Percentiles rank a stretch among this genome's conserved stretches.
Evolutionary conservation across 345 rosid species (phyloP).

Genomic region (Orychophragmus violaceus): DNA sequence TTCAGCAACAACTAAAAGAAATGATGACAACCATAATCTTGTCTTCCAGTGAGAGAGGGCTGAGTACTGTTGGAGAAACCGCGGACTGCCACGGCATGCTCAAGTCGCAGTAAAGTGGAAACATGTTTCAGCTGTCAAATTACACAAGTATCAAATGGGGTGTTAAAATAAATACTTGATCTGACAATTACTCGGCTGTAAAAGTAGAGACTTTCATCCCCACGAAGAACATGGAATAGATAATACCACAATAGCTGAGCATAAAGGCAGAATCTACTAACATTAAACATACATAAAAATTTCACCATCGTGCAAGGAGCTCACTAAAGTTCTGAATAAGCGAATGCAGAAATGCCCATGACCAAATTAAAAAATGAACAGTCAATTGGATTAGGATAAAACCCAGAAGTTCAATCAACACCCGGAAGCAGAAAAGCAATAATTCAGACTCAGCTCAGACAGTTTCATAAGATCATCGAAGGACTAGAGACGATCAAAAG

Average conservation of each 20-base stretch:
- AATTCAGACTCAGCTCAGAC: neutral
- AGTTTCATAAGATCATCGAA: neutral
- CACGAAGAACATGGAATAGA: neutral
- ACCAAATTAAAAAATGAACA: neutral
- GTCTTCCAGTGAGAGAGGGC: conserved; percentile 34
- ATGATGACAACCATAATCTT: neutral
- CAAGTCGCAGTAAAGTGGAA: conserved; percentile 42
- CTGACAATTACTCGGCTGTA: neutral
- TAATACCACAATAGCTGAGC: neutral
- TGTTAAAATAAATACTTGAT: neutral
- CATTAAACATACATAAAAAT: neutral
- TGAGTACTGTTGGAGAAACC: conserved; percentile 51
- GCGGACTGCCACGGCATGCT: conserved; percentile 44
- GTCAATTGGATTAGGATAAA: neutral
- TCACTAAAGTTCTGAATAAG: neutral
- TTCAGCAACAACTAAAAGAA: neutral
- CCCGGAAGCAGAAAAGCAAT: neutral
- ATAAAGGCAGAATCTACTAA: neutral
- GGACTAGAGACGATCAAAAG: neutral
- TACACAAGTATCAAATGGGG: neutral
- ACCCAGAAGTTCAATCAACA: neutral
- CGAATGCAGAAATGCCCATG: neutral
- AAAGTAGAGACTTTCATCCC: neutral
- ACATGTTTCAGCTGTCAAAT: conserved; percentile 55
- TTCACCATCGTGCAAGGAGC: neutral